A percentile compares a stretch with the other conserved stretches of the same genome.
Conservation (phyloP, 2,329 filamentous ascomycete species). For the Claviceps sp. region DNA sequence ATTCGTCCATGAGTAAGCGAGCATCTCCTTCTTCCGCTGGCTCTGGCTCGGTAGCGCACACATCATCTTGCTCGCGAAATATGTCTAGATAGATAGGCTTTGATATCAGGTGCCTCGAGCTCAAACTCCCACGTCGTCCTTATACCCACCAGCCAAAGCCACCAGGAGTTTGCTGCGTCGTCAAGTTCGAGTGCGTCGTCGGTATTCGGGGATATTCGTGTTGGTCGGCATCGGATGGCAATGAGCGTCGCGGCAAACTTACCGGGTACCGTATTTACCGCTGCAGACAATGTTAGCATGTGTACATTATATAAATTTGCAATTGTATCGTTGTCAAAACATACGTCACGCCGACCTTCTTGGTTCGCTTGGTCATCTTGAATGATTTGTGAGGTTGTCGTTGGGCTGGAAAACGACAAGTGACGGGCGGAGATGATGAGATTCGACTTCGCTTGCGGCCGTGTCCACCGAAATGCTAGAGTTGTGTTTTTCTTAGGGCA, state of each 20-base stretch:
- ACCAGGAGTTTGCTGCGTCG: background rate
- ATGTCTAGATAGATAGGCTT: background rate
- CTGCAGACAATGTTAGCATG: conserved; percentile 20
- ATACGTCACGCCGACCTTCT: conserved; percentile 88
- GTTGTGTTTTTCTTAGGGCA: conserved; percentile 31
- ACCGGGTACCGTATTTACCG: conserved; percentile 94
- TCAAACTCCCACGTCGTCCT: background rate
- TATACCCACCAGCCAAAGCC: background rate
- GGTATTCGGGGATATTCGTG: background rate
- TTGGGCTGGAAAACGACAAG: conserved; percentile 19
- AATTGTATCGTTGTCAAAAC: conserved; percentile 13
- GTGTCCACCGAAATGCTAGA: conserved; percentile 20
- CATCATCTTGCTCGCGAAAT: background rate
- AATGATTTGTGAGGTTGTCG: conserved; percentile 27
- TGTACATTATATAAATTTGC: conserved; percentile 2
- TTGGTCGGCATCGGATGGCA: background rate
- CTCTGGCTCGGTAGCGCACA: background rate
- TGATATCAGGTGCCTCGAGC: background rate
- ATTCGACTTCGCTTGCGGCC: conserved; percentile 17
- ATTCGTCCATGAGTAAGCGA: background rate
- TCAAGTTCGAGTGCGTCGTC: conserved; percentile 3
- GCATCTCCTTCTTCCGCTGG: background rate
- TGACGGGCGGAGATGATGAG: conserved; percentile 18
- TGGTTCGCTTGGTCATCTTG: conserved; percentile 92
- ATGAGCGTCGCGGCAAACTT: conserved; percentile 26